Evolutionary conservation across 768 basidiomycete genomes (phyloP).

Genomic region (Russula virescens): DNA sequence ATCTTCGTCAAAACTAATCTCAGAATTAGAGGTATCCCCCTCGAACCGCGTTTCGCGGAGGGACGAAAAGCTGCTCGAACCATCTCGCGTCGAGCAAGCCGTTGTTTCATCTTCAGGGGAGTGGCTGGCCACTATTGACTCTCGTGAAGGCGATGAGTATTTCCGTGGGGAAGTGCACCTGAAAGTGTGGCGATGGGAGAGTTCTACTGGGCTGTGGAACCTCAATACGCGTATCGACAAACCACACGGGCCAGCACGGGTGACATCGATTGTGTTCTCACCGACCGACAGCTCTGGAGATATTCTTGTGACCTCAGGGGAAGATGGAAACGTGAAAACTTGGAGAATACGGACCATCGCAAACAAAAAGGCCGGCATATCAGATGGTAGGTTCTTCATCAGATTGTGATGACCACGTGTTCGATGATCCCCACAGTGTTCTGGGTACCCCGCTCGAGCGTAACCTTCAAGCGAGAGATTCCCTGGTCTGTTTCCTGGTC

Average conservation of each 20-base stretch:
- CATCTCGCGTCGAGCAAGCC: slow-evolving; percentile 65
- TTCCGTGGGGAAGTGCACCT: slow-evolving; percentile 69
- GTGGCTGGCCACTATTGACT: slow-evolving; percentile 93
- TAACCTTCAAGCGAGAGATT: slow-evolving; percentile 59
- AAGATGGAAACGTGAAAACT: slow-evolving; percentile 70
- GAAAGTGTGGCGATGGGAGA: slow-evolving; percentile 89
- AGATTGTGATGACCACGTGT: neutral
- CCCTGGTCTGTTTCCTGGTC: slow-evolving; percentile 75
- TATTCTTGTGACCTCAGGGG: slow-evolving; percentile 65
- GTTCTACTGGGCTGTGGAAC: slow-evolving; percentile 52
- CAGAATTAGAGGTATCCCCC: slow-evolving; percentile 89
- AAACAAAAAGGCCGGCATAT: slow-evolving; percentile 38
- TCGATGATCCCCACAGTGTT: slow-evolving; percentile 40
- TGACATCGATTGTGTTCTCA: slow-evolving; percentile 68
- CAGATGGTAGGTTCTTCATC: slow-evolving; percentile 44
- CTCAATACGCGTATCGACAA: slow-evolving; percentile 87
- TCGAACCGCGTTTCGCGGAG: slow-evolving; percentile 84
- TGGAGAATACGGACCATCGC: slow-evolving; percentile 60
- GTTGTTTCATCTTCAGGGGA: slow-evolving; percentile 61
- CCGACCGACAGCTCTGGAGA: slow-evolving; percentile 35
- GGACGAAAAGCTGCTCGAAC: slow-evolving; percentile 71
- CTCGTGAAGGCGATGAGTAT: slow-evolving; percentile 57
- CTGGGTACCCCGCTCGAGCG: slow-evolving; percentile 76
- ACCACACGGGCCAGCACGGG: slow-evolving; percentile 65
- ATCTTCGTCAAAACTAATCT: slow-evolving; percentile 57